Evolutionary conservation across 1,139 yeast genomes (phyloP).

Genomic region (Nematodospora anomalae): DNA sequence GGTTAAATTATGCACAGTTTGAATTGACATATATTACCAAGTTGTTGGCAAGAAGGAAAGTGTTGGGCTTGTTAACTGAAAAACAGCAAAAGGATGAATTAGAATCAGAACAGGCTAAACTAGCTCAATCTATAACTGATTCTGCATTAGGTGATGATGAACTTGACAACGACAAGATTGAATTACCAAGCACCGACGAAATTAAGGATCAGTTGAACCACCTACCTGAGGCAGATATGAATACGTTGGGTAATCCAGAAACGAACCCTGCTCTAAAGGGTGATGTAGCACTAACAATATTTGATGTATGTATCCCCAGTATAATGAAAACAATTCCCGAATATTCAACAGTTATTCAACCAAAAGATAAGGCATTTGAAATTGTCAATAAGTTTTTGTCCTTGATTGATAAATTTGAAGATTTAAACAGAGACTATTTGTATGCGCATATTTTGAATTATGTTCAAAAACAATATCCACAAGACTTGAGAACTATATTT

Average conservation of each 20-base stretch:
- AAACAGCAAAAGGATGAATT: slow-evolving; percentile 61
- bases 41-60: slow-evolving; percentile 76
- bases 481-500: slow-evolving; percentile 44
- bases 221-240: slow-evolving; percentile 86
- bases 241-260: slow-evolving; percentile 80
- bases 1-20: slow-evolving; percentile 85
- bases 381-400: slow-evolving; percentile 49
- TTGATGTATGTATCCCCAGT: slow-evolving; percentile 67
- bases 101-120: slow-evolving; percentile 39
- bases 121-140: slow-evolving; percentile 24
- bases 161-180: slow-evolving; percentile 40
- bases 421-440: slow-evolving; percentile 67
- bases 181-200: slow-evolving; percentile 53
- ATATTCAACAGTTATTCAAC: slow-evolving; percentile 25
- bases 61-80: slow-evolving; percentile 75
- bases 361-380: slow-evolving; percentile 40
- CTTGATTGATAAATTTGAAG: slow-evolving; percentile 65
- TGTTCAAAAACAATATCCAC: slow-evolving; percentile 40
- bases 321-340: slow-evolving; percentile 36
- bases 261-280: slow-evolving; percentile 90
- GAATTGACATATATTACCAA: slow-evolving; percentile 86
- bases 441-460: slow-evolving; percentile 61
- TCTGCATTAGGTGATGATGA: slow-evolving; percentile 33
- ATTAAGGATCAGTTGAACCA: slow-evolving; percentile 63
- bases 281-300: slow-evolving; percentile 80